Evolutionary conservation across 768 basidiomycete species (phyloP).

Genomic region (Hirschioporus abietinus): DNA sequence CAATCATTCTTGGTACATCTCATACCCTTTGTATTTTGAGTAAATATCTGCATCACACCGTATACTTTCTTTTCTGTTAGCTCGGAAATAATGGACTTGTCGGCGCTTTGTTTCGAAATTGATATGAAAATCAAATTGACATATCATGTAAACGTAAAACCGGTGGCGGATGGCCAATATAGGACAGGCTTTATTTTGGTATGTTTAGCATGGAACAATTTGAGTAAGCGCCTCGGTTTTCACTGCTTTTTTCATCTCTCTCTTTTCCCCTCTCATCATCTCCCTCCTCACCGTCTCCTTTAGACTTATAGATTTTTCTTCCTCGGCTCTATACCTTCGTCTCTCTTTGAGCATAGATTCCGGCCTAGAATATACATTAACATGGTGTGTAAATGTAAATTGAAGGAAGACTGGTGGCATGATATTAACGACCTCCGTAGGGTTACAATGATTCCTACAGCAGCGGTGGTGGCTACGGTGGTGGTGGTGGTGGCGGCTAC

Average conservation of each 20-base stretch:
- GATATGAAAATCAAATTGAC: too few relatives aligned
- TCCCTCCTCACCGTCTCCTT: slow-evolving; percentile 9
- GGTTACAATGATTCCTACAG: slow-evolving; percentile 32
- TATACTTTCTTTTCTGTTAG: background rate
- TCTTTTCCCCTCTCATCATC: slow-evolving; percentile 16
- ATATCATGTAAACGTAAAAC: background rate
- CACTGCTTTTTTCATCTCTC: slow-evolving; percentile 7
- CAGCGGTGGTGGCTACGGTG: slow-evolving; percentile 32
- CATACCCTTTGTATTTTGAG: background rate
- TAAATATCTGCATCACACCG: background rate
- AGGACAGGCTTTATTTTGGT: background rate
- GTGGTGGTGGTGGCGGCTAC: slow-evolving; percentile 33
- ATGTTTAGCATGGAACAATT: background rate
- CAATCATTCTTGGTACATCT: background rate
- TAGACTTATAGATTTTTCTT: slow-evolving; percentile 16
- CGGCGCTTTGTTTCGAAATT: background rate
- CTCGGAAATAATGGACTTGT: background rate
- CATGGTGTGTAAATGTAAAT: too few relatives aligned
- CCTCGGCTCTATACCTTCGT: background rate
- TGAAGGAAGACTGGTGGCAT: background rate
- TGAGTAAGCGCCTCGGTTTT: background rate
- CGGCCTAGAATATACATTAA: background rate
- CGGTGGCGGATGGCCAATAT: background rate
- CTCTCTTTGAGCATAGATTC: background rate
- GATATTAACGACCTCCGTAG: slow-evolving; percentile 10